Percentiles rank a stretch among this genome's conserved stretches.
phyloP scores from a whole-genome alignment of 1,284 basidiomycete species.

The Austropuccinia psidii region DNA sequence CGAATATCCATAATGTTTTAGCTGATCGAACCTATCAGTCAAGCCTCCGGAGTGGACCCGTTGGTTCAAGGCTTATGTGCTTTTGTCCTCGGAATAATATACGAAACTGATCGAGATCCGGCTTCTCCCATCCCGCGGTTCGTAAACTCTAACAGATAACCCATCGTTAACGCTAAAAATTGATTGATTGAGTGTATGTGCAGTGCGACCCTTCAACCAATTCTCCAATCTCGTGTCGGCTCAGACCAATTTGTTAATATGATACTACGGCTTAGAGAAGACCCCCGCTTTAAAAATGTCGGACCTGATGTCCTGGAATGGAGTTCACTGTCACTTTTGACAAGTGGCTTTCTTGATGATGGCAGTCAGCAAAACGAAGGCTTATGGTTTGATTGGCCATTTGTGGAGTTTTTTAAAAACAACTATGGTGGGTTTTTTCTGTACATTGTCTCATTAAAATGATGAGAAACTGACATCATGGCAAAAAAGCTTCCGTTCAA shows the following conservation, averaged over 20 bases:
- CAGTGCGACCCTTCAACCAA: constrained; percentile 74
- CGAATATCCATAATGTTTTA: too few species aligned
- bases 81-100: constrained; percentile 84
- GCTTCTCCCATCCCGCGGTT: constrained; percentile 74
- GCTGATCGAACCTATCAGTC: constrained; percentile 90
- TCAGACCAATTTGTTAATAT: constrained; percentile 82
- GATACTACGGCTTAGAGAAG: constrained; percentile 76
- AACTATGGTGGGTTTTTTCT: constrained; percentile 69
- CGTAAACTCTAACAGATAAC: too few species aligned
- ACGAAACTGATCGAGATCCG: constrained; percentile 87
- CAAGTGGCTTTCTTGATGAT: constrained; percentile 41
- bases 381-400: constrained; percentile 96
- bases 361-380: constrained; percentile 56
- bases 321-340: constrained; percentile 37
- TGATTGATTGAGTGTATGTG: not conserved
- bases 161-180: not conserved
- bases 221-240: constrained; percentile 68
- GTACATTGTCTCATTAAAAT: constrained; percentile 4
- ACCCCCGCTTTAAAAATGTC: constrained; percentile 79
- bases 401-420: constrained; percentile 98
- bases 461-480: not conserved
- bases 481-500: constrained; percentile 52
- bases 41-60: constrained; percentile 73
- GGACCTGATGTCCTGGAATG: constrained; percentile 62
- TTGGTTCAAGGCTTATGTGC: constrained; percentile 83